These are phyloP conservation scores for Aspergillus pseudoviridinutans DNA, from an alignment of 2,329 filamentous ascomycete genomes.

Conservation along the genomic window DNA sequence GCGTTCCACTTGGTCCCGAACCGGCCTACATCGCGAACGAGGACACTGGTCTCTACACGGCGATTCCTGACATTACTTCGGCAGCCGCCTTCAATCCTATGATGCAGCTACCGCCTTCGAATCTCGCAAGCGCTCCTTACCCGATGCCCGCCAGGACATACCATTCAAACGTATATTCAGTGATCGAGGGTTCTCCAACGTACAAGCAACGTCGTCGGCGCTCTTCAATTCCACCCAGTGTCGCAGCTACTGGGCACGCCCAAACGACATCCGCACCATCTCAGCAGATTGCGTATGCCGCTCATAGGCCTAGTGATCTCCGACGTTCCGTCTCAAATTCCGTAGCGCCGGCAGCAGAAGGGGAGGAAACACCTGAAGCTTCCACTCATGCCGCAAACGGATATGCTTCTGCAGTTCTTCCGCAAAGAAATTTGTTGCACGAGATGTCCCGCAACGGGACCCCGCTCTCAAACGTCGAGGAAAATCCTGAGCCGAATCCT, in stretches of 20 bases:
- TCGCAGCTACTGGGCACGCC: slow-evolving; percentile 53
- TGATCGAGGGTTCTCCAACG: slow-evolving; percentile 95
- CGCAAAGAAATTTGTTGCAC: slow-evolving; percentile 75
- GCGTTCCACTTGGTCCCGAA: slow-evolving; percentile 74
- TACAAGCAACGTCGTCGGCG: slow-evolving; percentile 96
- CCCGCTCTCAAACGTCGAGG: slow-evolving; percentile 79
- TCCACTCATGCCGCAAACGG: slow-evolving; percentile 72
- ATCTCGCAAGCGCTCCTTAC: slow-evolving; percentile 75
- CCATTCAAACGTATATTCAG: slow-evolving; percentile 81
- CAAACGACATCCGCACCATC: slow-evolving; percentile 37
- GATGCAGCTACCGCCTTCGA: slow-evolving; percentile 85
- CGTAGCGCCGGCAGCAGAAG: slow-evolving; percentile 74
- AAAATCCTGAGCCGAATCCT: slow-evolving; percentile 70
- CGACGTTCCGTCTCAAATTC: slow-evolving; percentile 86
- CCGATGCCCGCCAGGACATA: slow-evolving; percentile 63
- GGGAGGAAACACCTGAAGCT: slow-evolving; percentile 76
- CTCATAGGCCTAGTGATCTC: slow-evolving; percentile 82
- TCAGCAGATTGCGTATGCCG: slow-evolving; percentile 50
- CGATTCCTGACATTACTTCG: slow-evolving; percentile 79
- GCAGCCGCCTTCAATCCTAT: slow-evolving; percentile 78
- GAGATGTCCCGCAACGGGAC: slow-evolving; percentile 81
- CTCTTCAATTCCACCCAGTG: slow-evolving; percentile 82
- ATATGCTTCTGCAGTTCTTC: slow-evolving; percentile 64
- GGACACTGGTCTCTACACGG: slow-evolving; percentile 92
- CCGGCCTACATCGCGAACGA: slow-evolving; percentile 98